phyloP scores from a whole-genome alignment of 2,329 filamentous ascomycete species.

The Colletotrichum sp. region DNA sequence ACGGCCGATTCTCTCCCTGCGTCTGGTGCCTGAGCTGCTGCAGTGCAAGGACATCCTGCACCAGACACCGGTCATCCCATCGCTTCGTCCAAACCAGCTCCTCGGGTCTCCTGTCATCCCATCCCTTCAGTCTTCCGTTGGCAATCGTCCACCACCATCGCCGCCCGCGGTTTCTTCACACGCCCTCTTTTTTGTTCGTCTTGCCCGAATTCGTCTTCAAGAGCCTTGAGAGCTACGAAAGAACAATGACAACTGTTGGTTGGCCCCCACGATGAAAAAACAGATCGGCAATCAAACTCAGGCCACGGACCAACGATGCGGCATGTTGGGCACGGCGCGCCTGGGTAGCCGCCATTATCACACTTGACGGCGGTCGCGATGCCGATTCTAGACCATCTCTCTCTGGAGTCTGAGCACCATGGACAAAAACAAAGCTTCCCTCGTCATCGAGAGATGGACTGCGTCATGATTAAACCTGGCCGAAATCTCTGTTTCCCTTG shows the following conservation, averaged over 20 bases:
- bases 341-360: neutral
- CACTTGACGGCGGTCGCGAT: neutral
- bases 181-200: neutral
- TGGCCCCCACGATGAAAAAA: neutral
- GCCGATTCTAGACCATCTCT: neutral
- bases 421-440: rapidly evolving
- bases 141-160: neutral
- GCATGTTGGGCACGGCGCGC: neutral
- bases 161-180: neutral
- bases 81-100: neutral
- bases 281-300: neutral
- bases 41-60: neutral
- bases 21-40: neutral
- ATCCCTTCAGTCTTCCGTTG: neutral
- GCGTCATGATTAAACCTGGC: rapidly evolving
- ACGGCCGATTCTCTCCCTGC: neutral
- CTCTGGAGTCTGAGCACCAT: neutral
- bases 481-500: neutral
- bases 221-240: neutral
- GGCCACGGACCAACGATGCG: neutral
- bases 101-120: neutral
- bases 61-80: neutral
- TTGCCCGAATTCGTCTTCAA: neutral
- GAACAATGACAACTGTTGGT: neutral
- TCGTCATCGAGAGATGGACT: neutral